Evolutionary conservation across 2,329 filamentous ascomycete genomes (phyloP).

Genomic region (Sarocladium kiliense): DNA sequence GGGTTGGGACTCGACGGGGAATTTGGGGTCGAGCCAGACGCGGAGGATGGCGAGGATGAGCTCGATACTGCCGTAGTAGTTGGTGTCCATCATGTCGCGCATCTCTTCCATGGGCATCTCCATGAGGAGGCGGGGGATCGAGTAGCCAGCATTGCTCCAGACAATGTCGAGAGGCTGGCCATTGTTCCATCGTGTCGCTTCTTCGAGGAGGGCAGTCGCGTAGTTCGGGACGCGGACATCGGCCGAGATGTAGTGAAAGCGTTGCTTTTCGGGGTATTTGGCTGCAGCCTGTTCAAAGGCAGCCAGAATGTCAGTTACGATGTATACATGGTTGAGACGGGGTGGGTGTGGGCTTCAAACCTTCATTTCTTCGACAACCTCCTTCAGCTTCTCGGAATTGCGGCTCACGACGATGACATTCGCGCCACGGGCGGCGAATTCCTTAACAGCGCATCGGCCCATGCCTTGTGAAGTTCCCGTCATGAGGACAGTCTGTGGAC

Average conservation of each 20-base stretch:
- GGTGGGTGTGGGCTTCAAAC: conserved; percentile 43
- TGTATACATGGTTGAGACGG: no score
- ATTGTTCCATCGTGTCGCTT: conserved; percentile 76
- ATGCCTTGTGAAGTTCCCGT: conserved; percentile 93
- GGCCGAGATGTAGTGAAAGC: conserved; percentile 77
- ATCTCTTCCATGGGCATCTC: conserved; percentile 64
- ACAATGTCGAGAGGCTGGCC: conserved; percentile 72
- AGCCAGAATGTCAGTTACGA: conserved; percentile 6
- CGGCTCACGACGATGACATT: conserved; percentile 83
- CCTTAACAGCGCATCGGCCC: conserved; percentile 69
- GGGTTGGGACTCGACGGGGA: conserved; percentile 40
- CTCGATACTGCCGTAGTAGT: conserved; percentile 84
- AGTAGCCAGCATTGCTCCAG: conserved; percentile 81
- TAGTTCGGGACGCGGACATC: conserved; percentile 71
- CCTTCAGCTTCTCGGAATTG: conserved; percentile 67
- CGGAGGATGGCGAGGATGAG: conserved; percentile 76
- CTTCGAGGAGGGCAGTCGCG: conserved; percentile 62
- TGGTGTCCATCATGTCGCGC: conserved; percentile 81
- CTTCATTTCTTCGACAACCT: conserved; percentile 60
- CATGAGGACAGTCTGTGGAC: conserved; percentile 71
- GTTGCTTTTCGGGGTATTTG: conserved; percentile 59
- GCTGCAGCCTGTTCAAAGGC: conserved; percentile 53
- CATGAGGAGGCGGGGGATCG: conserved; percentile 70
- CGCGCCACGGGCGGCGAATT: conserved; percentile 78
- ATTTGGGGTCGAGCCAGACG: conserved; percentile 60